Evolutionary conservation across 2,329 filamentous ascomycete genomes (phyloP).

Genomic region (Pestalotiopsis sp.): DNA sequence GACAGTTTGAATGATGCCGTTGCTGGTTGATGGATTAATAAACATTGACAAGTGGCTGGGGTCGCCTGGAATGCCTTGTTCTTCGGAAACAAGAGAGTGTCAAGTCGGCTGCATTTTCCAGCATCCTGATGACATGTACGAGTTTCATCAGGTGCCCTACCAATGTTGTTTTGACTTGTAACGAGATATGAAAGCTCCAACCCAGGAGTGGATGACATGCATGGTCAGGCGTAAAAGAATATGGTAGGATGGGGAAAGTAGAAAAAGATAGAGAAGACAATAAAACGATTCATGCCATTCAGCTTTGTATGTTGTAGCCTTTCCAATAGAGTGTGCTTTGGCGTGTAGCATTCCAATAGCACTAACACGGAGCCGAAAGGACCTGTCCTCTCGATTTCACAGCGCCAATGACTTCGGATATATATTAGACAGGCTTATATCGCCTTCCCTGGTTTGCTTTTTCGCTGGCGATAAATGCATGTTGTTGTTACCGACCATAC

Average conservation of each 20-base stretch:
- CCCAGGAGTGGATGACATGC: background rate
- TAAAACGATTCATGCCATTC: too few relatives aligned
- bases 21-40: constrained; percentile 23
- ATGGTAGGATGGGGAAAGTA: background rate
- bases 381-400: too few relatives aligned
- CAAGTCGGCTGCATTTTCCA: background rate
- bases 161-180: background rate
- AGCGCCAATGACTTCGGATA: too few relatives aligned
- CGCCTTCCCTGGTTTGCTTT: too few relatives aligned
- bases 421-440: too few relatives aligned
- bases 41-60: background rate
- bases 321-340: too few relatives aligned
- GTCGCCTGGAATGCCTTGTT: background rate
- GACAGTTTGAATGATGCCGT: constrained; percentile 50
- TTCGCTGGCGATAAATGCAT: too few relatives aligned
- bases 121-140: background rate
- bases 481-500: too few relatives aligned
- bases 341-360: too few relatives aligned
- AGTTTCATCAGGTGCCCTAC: background rate
- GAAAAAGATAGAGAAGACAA: too few relatives aligned
- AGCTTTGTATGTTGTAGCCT: too few relatives aligned
- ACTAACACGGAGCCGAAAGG: too few relatives aligned
- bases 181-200: background rate
- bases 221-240: background rate
- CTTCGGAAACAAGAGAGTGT: background rate